A percentile compares a stretch with the other conserved stretches of the same genome.
These are phyloP conservation scores for Heritiera littoralis DNA, from an alignment of 345 rosid species.

Conservation along the genomic window DNA sequence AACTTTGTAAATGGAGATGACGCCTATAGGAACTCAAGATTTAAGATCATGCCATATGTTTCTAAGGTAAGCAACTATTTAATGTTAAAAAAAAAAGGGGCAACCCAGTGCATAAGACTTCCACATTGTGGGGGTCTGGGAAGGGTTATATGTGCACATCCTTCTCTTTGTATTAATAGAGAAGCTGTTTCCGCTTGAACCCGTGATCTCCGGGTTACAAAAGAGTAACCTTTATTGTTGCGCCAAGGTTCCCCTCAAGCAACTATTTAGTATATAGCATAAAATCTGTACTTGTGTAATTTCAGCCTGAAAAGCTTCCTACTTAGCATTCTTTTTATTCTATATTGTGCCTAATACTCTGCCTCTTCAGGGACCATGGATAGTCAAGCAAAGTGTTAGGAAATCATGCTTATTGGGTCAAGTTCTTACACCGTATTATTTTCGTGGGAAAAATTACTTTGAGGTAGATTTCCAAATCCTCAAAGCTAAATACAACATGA, in stretches of 20 bases:
- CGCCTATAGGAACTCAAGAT: conserved; percentile 85
- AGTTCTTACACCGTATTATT: conserved; percentile 65
- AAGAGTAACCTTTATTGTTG: too few relatives aligned
- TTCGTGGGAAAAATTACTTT: conserved; percentile 73
- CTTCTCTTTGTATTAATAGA: too few relatives aligned
- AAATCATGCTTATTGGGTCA: conserved; percentile 83
- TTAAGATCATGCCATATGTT: conserved; percentile 90
- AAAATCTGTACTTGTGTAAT: not conserved
- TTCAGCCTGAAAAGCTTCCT: conserved; percentile 5
- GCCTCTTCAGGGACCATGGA: conserved; percentile 82
- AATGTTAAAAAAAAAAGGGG: too few relatives aligned
- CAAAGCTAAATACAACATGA: not conserved
- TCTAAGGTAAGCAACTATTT: conserved; percentile 53
- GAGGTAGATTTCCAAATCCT: conserved; percentile 52
- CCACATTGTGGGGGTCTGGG: too few relatives aligned
- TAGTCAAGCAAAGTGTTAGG: conserved; percentile 95
- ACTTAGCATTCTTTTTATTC: not conserved
- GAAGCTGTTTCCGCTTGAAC: too few relatives aligned
- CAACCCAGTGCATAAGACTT: too few relatives aligned
- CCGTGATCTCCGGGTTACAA: too few relatives aligned
- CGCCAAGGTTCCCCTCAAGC: not conserved
- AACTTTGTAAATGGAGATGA: conserved; percentile 86
- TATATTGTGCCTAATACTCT: conserved; percentile 3
- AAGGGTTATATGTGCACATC: too few relatives aligned
- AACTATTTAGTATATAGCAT: not conserved